Percentiles rank a stretch among this genome's conserved stretches.
phyloP scores from a whole-genome alignment of 805 yeast genomes.

The Grigorovia jiainica region DNA sequence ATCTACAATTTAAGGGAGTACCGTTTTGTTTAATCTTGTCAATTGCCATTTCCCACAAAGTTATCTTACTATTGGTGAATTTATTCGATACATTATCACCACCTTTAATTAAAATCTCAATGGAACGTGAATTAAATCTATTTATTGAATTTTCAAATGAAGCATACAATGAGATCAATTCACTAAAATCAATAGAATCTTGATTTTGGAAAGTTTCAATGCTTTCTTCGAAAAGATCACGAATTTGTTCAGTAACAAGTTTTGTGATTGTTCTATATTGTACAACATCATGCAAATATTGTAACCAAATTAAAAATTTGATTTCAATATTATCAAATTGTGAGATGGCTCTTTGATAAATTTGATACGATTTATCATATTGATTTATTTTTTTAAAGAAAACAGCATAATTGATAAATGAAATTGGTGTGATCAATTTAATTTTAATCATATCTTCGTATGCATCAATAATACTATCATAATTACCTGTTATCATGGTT shows the following conservation, averaged over 20 bases:
- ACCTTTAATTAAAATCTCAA: slow-evolving; percentile 38
- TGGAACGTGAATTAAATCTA: slow-evolving; percentile 44
- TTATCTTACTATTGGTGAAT: slow-evolving; percentile 22
- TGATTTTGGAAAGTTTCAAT: slow-evolving; percentile 40
- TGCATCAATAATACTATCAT: slow-evolving; percentile 28
- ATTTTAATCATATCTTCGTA: slow-evolving; percentile 48
- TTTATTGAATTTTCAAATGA: slow-evolving; percentile 45
- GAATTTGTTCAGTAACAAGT: slow-evolving; percentile 41
- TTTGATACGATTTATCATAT: slow-evolving; percentile 35
- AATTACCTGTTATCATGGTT: slow-evolving; percentile 16
- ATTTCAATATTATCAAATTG: slow-evolving; percentile 42
- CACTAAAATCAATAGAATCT: slow-evolving; percentile 30
- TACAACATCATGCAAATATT: slow-evolving; percentile 49
- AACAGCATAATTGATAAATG: slow-evolving; percentile 56
- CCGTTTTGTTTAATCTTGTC: slow-evolving; percentile 31
- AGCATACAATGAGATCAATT: slow-evolving; percentile 47
- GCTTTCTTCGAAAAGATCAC: slow-evolving; percentile 70
- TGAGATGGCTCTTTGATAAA: slow-evolving; percentile 61
- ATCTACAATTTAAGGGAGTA: slow-evolving; percentile 37
- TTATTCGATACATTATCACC: slow-evolving; percentile 17
- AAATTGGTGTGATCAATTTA: slow-evolving; percentile 60
- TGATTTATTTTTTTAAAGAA: slow-evolving; percentile 34
- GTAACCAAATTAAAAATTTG: slow-evolving; percentile 61
- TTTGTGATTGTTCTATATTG: slow-evolving; percentile 11
- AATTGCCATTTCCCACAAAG: slow-evolving; percentile 37